A percentile compares a stretch with the other conserved stretches of the same genome.
These are phyloP conservation scores for Coprinopsis marcescibilis DNA, from an alignment of 768 basidiomycete species.

Conservation along the genomic window DNA sequence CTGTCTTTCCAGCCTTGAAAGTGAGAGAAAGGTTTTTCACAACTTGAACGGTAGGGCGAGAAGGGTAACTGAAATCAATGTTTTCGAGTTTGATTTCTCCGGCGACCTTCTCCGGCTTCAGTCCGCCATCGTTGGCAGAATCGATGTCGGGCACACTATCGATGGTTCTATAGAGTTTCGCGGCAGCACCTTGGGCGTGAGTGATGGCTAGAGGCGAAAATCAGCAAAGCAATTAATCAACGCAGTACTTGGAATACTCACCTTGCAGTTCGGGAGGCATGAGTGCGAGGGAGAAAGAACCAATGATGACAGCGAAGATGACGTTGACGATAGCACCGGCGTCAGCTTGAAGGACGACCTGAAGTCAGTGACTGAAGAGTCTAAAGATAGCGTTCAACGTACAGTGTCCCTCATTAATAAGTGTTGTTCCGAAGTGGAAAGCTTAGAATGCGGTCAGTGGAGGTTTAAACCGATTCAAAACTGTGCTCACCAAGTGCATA, in stretches of 20 bases:
- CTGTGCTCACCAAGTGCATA: constrained; percentile 48
- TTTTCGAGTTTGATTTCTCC: constrained; percentile 66
- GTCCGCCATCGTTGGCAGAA: constrained; percentile 52
- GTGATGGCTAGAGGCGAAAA: constrained; percentile 42
- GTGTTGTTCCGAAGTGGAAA: constrained; percentile 76
- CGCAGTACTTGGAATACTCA: constrained; percentile 12
- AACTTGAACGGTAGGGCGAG: constrained; percentile 64
- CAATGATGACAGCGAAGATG: constrained; percentile 68
- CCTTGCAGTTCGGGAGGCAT: constrained; percentile 76
- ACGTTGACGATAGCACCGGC: constrained; percentile 71
- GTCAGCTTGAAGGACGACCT: constrained; percentile 29
- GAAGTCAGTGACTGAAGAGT: neutral
- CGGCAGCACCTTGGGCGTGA: constrained; percentile 66
- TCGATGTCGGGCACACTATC: constrained; percentile 77
- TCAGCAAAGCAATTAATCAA: neutral
- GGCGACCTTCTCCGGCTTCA: constrained; percentile 50
- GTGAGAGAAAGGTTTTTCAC: constrained; percentile 53
- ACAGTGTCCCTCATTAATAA: constrained; percentile 53
- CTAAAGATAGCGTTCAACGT: constrained; percentile 12
- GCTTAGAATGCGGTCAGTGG: constrained; percentile 33
- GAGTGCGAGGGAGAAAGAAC: constrained; percentile 72
- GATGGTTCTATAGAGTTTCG: constrained; percentile 73
- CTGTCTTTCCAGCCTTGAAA: constrained; percentile 63
- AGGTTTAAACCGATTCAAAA: neutral
- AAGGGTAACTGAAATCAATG: constrained; percentile 73